Conservation (phyloP, 2,329 filamentous ascomycete genomes). For the Keithomyces neogunnii region DNA sequence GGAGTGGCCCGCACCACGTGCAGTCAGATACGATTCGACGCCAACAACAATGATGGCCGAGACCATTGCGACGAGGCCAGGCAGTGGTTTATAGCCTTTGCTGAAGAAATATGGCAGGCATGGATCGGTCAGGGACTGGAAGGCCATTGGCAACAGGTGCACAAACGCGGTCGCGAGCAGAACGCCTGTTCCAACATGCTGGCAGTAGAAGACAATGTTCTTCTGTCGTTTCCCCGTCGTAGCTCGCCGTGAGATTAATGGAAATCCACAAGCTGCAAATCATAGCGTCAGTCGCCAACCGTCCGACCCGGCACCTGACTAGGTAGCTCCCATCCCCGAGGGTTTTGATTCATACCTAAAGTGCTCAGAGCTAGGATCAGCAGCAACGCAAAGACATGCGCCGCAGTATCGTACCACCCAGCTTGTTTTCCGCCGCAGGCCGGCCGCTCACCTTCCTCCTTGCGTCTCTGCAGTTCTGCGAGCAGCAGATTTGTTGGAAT, state of each 20-base stretch:
- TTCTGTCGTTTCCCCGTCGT: conserved; percentile 49
- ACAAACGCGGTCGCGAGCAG: conserved; percentile 83
- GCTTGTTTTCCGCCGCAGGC: conserved; percentile 43
- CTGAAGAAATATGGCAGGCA: conserved; percentile 75
- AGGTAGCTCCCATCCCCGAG: background rate
- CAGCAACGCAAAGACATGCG: conserved; percentile 60
- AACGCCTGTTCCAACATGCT: conserved; percentile 75
- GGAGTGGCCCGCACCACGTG: conserved; percentile 53
- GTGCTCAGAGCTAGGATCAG: conserved; percentile 56
- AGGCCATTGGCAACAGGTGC: conserved; percentile 63
- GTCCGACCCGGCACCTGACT: background rate
- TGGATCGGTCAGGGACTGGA: conserved; percentile 56
- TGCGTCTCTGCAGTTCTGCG: conserved; percentile 43
- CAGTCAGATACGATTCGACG: conserved; percentile 84
- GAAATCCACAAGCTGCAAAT: conserved; percentile 52
- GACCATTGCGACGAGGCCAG: conserved; percentile 74
- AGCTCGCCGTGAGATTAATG: conserved; percentile 52
- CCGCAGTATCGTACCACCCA: conserved; percentile 54
- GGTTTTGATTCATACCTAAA: conserved; percentile 31
- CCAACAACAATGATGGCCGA: conserved; percentile 75
- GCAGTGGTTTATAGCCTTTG: conserved; percentile 67
- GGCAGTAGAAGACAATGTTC: conserved; percentile 55
- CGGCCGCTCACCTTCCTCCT: conserved; percentile 33
- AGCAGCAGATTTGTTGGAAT: conserved; percentile 43
- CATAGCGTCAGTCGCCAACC: conserved; percentile 1